These are phyloP conservation scores for Gonapodya prolifera DNA, from an alignment of 192 early-diverging fungal genomes.

Conservation along the genomic window DNA sequence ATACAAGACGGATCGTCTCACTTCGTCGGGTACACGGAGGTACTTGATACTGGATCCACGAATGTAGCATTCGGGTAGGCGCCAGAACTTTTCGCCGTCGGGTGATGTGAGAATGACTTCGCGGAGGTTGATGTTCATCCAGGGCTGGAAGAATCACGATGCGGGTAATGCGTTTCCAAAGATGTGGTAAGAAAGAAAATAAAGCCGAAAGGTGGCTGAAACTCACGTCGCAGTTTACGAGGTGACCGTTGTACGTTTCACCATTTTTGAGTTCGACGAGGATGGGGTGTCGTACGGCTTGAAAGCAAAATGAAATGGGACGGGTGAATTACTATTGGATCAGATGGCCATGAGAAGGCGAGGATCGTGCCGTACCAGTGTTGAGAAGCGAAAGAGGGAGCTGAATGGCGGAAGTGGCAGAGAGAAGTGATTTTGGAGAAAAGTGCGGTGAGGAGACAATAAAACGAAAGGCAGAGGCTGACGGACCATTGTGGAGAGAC, in stretches of 20 bases:
- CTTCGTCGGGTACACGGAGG: slow-evolving; percentile 69
- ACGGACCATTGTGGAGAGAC: too few species aligned
- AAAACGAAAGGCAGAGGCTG: slow-evolving; percentile 2
- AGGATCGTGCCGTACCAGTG: slow-evolving; percentile 74
- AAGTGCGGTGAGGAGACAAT: not conserved
- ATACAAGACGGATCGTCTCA: slow-evolving; percentile 11
- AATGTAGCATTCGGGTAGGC: slow-evolving; percentile 83
- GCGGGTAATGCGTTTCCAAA: not conserved
- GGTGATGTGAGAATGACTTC: slow-evolving; percentile 90
- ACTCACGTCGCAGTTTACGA: slow-evolving; percentile 60
- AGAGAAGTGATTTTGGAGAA: slow-evolving; percentile 13
- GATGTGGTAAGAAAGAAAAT: not conserved
- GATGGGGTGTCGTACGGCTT: slow-evolving; percentile 15
- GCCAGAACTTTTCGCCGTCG: slow-evolving; percentile 88
- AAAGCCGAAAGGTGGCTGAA: slow-evolving; percentile 41
- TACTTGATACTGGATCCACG: slow-evolving; percentile 73
- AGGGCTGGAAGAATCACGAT: slow-evolving; percentile 19
- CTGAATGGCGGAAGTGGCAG: too few species aligned
- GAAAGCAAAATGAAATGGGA: not conserved
- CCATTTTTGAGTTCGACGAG: slow-evolving; percentile 96
- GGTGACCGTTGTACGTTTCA: slow-evolving; percentile 95
- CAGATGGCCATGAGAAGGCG: slow-evolving; percentile 11
- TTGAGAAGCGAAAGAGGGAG: slow-evolving; percentile 85
- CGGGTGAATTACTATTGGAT: not conserved
- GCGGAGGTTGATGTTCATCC: slow-evolving; percentile 92